Conservation (phyloP, 2,329 filamentous ascomycete genomes). For the Trichoderma sp. region DNA sequence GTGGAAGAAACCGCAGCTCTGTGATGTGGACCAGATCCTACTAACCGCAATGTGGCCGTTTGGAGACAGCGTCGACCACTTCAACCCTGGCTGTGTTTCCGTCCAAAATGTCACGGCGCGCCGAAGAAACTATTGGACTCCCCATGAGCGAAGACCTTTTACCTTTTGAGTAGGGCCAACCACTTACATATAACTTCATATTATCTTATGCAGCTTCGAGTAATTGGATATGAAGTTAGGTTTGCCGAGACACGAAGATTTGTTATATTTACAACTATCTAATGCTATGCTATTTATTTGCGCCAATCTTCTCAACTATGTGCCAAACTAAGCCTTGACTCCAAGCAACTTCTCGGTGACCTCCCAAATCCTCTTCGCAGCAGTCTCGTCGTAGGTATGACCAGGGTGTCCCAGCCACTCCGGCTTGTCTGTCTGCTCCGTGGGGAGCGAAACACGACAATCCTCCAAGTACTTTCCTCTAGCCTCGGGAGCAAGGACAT, state of each 20-base stretch:
- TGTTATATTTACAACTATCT: neutral
- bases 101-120: constrained; percentile 26
- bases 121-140: constrained; percentile 27
- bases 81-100: constrained; percentile 33
- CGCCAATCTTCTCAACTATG: neutral
- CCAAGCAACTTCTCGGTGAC: constrained; percentile 3
- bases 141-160: neutral
- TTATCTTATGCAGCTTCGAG: neutral
- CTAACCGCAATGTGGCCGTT: constrained; percentile 64
- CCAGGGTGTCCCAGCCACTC: constrained; percentile 7
- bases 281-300: neutral
- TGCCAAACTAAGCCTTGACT: neutral
- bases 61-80: constrained; percentile 54
- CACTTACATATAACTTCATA: neutral
- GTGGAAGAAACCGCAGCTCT: constrained; percentile 57
- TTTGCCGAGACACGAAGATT: neutral
- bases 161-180: neutral
- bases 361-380: constrained; percentile 15
- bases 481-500: constrained; percentile 35
- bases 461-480: constrained; percentile 42
- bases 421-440: neutral
- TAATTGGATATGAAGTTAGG: neutral
- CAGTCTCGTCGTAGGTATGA: constrained; percentile 17
- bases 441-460: neutral
- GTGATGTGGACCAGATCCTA: constrained; percentile 53